phyloP scores from a whole-genome alignment of 208 protist species.

The Leishmania aethiopica region DNA sequence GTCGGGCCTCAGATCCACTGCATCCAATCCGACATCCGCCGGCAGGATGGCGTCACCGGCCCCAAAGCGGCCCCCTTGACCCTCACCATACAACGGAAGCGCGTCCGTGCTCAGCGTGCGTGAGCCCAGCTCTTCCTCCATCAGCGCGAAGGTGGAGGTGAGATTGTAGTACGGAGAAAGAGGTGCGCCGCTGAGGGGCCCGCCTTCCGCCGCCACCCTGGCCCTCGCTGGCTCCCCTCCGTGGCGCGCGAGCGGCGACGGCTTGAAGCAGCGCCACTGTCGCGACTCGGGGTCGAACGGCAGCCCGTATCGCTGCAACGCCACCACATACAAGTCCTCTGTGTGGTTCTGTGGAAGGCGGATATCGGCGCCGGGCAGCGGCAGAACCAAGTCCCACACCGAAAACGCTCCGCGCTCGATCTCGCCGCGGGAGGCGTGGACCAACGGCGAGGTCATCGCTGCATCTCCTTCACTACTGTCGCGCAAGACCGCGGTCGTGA shows the following conservation, averaged over 20 bases:
- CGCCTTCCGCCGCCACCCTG: neutral
- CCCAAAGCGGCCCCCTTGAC: neutral
- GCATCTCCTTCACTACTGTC: neutral
- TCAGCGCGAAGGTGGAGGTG: slow-evolving; percentile 57
- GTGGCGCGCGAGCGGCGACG: slow-evolving; percentile 11
- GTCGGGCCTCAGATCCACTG: slow-evolving; percentile 30
- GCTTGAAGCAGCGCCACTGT: slow-evolving; percentile 81
- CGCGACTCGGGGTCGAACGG: slow-evolving; percentile 75
- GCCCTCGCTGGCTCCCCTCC: neutral
- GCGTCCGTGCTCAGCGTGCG: slow-evolving; percentile 42
- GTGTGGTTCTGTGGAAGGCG: slow-evolving; percentile 88
- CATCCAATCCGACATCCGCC: slow-evolving; percentile 27
- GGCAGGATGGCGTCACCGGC: neutral
- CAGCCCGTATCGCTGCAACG: slow-evolving; percentile 79
- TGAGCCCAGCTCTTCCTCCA: slow-evolving; percentile 75
- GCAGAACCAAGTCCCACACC: slow-evolving; percentile 76
- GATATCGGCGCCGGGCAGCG: slow-evolving; percentile 73
- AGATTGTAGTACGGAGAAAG: slow-evolving; percentile 69
- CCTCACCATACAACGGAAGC: slow-evolving; percentile 7
- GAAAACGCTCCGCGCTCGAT: slow-evolving; percentile 66
- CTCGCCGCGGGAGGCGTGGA: slow-evolving; percentile 40
- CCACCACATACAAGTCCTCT: slow-evolving; percentile 81
- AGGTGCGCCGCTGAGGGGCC: neutral
- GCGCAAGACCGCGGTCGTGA: neutral
- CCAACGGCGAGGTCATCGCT: slow-evolving; percentile 1